Evolutionary conservation across 164 flowering plant genomes (phyloP).

Genomic region (Hamamelis virginiana): DNA sequence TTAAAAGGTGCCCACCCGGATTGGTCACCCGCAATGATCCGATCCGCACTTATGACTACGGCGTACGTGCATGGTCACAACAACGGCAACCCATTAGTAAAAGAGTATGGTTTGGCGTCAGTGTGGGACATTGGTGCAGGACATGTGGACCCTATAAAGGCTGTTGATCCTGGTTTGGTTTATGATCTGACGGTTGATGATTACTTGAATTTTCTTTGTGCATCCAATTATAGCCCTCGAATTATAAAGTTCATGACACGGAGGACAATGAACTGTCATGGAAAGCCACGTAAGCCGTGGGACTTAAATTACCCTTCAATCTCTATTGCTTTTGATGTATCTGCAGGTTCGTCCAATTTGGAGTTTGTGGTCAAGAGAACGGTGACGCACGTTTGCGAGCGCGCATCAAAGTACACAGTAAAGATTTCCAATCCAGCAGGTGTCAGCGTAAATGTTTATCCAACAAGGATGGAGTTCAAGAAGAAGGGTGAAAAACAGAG

Average conservation of each 20-base stretch:
- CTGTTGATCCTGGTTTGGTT: slow-evolving; percentile 47
- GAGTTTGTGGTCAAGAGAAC: slow-evolving; percentile 27
- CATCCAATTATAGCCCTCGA: slow-evolving; percentile 15
- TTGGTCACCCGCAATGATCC: slow-evolving; percentile 52
- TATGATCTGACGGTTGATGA: slow-evolving; percentile 44
- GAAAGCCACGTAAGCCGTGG: slow-evolving; percentile 24
- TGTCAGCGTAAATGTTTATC: slow-evolving; percentile 27
- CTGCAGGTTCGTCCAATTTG: background rate
- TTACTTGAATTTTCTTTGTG: slow-evolving; percentile 45
- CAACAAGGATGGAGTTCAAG: slow-evolving; percentile 24
- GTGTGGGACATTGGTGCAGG: slow-evolving; percentile 48
- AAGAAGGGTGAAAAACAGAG: slow-evolving; percentile 33
- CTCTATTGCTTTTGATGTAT: slow-evolving; percentile 17
- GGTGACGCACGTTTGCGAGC: slow-evolving; percentile 29
- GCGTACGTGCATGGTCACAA: slow-evolving; percentile 34
- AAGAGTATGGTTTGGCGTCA: slow-evolving; percentile 27
- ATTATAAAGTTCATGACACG: slow-evolving; percentile 18
- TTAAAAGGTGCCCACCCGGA: slow-evolving; percentile 56
- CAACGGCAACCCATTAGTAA: slow-evolving; percentile 24
- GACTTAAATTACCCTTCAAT: slow-evolving; percentile 55
- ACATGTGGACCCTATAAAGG: slow-evolving; percentile 45
- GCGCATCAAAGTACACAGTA: slow-evolving; percentile 24
- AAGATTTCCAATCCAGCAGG: slow-evolving; percentile 16
- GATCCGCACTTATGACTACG: slow-evolving; percentile 62
- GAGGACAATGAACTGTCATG: slow-evolving; percentile 20